Evolutionary conservation across 495 filamentous ascomycete genomes (phyloP).

Genomic region (Tuber aestivum): DNA sequence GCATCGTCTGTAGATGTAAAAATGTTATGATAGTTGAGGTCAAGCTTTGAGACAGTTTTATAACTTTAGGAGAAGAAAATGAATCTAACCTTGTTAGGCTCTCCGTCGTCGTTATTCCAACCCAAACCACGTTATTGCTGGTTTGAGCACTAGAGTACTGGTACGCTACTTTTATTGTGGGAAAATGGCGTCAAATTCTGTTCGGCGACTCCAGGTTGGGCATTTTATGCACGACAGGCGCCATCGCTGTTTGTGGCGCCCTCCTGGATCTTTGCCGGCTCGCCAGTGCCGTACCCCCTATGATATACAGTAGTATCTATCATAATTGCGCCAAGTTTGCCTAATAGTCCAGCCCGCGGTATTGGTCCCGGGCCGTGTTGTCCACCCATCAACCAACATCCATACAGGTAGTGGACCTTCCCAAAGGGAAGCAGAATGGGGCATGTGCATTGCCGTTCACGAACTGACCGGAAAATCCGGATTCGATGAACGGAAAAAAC

Average conservation of each 20-base stretch:
- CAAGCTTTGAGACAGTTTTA: background rate
- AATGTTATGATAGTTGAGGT: background rate
- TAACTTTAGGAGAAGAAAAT: background rate
- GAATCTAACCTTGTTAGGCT: background rate
- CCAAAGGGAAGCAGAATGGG: too few relatives aligned
- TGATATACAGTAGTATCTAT: background rate
- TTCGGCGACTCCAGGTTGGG: background rate
- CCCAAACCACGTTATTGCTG: background rate
- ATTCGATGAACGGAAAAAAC: background rate
- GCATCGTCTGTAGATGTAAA: background rate
- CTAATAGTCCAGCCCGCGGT: background rate
- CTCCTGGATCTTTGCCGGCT: background rate
- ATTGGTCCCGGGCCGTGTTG: background rate
- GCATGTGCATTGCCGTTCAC: too few relatives aligned
- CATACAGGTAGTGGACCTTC: too few relatives aligned
- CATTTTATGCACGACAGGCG: background rate
- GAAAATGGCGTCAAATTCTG: background rate
- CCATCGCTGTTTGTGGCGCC: background rate
- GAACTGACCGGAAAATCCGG: background rate
- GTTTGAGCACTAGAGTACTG: background rate
- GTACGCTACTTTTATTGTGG: background rate
- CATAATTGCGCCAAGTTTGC: background rate
- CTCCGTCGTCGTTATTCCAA: background rate
- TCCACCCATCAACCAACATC: background rate
- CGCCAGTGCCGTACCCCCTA: background rate